Evolutionary conservation across 2,329 filamentous ascomycete genomes (phyloP).

Genomic region (Fusarium fujikuroi): DNA sequence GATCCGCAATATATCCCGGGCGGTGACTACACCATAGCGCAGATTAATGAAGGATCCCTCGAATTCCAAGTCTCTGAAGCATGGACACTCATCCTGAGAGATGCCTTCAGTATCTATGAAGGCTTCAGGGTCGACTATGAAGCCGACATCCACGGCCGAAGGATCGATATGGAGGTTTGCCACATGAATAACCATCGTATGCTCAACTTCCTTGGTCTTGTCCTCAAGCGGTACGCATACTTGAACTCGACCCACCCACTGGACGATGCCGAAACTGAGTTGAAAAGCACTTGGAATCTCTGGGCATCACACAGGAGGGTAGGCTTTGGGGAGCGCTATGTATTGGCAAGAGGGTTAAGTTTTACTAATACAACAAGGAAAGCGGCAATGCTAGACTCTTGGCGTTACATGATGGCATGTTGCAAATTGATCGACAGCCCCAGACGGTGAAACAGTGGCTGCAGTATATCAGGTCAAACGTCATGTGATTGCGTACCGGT

Average conservation of each 20-base stretch:
- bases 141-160: background rate
- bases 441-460: background rate
- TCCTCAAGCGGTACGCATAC: background rate
- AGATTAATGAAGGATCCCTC: too few relatives aligned
- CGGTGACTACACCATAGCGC: too few relatives aligned
- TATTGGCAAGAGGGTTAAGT: background rate
- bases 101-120: background rate
- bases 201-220: background rate
- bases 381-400: fast-evolving
- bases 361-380: background rate
- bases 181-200: fast-evolving
- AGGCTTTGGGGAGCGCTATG: background rate
- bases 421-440: background rate
- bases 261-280: background rate
- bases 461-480: background rate
- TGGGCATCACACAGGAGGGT: background rate
- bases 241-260: background rate
- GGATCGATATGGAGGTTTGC: background rate
- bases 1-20: too few relatives aligned
- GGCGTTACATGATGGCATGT: background rate
- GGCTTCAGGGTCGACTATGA: background rate
- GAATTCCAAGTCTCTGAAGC: background rate
- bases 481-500: background rate
- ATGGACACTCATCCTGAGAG: background rate
- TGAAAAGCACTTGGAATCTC: background rate